These are phyloP conservation scores for Teratosphaeriaceae sp. DNA, from an alignment of 2,329 filamentous ascomycete genomes.

Conservation along the genomic window DNA sequence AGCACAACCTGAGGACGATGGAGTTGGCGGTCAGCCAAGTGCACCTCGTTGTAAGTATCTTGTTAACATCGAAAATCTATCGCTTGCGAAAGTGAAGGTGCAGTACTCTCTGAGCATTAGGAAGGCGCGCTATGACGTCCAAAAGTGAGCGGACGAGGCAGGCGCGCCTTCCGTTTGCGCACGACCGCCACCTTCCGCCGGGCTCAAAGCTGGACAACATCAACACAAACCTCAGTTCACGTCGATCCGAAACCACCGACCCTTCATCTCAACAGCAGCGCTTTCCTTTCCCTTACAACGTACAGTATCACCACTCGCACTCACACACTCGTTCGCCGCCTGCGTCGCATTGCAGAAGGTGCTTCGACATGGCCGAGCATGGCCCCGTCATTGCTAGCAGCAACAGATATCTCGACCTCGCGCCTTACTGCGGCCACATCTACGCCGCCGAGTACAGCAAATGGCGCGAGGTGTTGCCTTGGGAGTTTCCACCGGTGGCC, in stretches of 20 bases:
- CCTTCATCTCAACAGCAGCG: not conserved
- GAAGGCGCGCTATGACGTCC: conserved; percentile 6
- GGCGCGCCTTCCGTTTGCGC: conserved; percentile 13
- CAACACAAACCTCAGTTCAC: not conserved
- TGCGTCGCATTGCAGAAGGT: too few species aligned
- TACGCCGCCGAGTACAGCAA: conserved; percentile 18
- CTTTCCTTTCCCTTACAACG: not conserved
- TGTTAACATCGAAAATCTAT: too few species aligned
- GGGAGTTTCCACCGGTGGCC: conserved; percentile 25
- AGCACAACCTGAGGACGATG: too few species aligned
- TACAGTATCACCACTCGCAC: not conserved
- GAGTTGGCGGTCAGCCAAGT: too few species aligned
- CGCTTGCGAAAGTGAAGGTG: too few species aligned
- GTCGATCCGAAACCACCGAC: not conserved
- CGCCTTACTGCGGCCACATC: conserved; percentile 23
- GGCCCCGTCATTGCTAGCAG: conserved; percentile 24
- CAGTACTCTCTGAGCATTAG: too few species aligned
- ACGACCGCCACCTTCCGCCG: conserved; percentile 3
- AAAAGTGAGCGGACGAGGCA: not conserved
- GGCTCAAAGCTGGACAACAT: not conserved
- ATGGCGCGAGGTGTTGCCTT: conserved; percentile 26
- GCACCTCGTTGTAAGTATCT: too few species aligned
- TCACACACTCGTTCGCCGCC: not conserved
- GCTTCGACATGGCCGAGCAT: too few species aligned
- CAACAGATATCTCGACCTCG: conserved; percentile 23